Evolutionary conservation across 192 early-diverging fungal species (phyloP).

Genomic region (Bifiguratus adelaidae): DNA sequence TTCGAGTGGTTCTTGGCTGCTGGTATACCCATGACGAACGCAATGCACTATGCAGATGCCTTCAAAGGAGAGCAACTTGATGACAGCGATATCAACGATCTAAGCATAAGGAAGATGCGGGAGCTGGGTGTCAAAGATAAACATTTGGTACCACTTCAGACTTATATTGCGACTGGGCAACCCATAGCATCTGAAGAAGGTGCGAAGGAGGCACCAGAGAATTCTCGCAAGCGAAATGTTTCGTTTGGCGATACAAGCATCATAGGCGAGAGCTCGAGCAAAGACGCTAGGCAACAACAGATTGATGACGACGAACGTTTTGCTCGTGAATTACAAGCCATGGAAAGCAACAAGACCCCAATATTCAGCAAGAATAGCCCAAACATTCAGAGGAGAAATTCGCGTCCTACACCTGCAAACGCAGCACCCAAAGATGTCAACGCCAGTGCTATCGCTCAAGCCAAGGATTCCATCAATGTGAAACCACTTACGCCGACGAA

Average conservation of each 20-base stretch:
- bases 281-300: constrained; percentile 33
- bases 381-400: constrained; percentile 10
- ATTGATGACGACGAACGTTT: constrained; percentile 70
- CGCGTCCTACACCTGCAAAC: constrained; percentile 37
- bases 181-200: constrained; percentile 30
- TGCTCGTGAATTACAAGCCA: constrained; percentile 74
- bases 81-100: constrained; percentile 56
- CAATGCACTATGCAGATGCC: constrained; percentile 68
- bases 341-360: constrained; percentile 30
- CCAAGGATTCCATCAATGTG: constrained; percentile 6
- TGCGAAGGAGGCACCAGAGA: constrained; percentile 16
- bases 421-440: constrained; percentile 36
- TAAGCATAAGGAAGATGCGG: constrained; percentile 66
- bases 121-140: constrained; percentile 75
- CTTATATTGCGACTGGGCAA: constrained; percentile 42
- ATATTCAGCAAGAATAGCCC: constrained; percentile 16
- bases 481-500: constrained; percentile 15
- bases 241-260: constrained; percentile 16
- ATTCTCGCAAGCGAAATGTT: constrained; percentile 27
- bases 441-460: constrained; percentile 18
- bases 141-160: constrained; percentile 72
- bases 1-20: constrained; percentile 82
- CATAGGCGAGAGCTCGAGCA: constrained; percentile 13
- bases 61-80: constrained; percentile 89
- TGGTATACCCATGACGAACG: constrained; percentile 60